These are phyloP conservation scores for Phoma sp. DNA, from an alignment of 2,329 filamentous ascomycete species.

Conservation along the genomic window DNA sequence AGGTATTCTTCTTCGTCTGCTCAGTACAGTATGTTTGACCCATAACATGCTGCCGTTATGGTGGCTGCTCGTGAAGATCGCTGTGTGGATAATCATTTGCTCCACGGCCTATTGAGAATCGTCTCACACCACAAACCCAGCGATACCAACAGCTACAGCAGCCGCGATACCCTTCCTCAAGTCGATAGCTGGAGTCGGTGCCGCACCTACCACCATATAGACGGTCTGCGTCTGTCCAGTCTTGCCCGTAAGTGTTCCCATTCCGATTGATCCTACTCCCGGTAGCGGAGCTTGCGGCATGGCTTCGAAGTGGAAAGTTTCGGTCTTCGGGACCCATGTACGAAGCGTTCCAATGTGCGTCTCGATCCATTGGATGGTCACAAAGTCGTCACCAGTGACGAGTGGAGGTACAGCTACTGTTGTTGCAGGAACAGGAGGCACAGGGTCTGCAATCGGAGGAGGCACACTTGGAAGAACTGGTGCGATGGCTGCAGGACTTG, in stretches of 20 bases:
- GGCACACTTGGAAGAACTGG: constrained; percentile 9
- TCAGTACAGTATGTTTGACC: background rate
- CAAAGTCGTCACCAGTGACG: constrained; percentile 21
- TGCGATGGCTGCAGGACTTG: background rate
- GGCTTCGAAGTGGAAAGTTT: constrained; percentile 35
- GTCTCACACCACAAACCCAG: constrained; percentile 25
- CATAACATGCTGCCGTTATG: background rate
- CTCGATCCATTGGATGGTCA: constrained; percentile 44
- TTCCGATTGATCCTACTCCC: constrained; percentile 40
- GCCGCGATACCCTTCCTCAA: constrained; percentile 28
- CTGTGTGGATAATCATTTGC: background rate
- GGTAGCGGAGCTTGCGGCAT: constrained; percentile 31
- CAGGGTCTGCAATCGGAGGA: constrained; percentile 1
- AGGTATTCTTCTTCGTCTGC: background rate
- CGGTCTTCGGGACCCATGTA: constrained; percentile 43
- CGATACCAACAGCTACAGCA: constrained; percentile 35
- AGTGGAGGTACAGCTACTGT: background rate
- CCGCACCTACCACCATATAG: constrained; percentile 25
- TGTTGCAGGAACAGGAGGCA: constrained; percentile 1
- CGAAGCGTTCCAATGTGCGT: constrained; percentile 33
- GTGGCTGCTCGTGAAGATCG: background rate
- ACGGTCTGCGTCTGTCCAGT: constrained; percentile 37
- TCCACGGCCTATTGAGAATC: background rate
- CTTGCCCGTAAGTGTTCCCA: constrained; percentile 44
- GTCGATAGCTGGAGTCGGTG: constrained; percentile 22